Evolutionary conservation across 2,329 filamentous ascomycete species (phyloP).

Genomic region (Venturia asperata): DNA sequence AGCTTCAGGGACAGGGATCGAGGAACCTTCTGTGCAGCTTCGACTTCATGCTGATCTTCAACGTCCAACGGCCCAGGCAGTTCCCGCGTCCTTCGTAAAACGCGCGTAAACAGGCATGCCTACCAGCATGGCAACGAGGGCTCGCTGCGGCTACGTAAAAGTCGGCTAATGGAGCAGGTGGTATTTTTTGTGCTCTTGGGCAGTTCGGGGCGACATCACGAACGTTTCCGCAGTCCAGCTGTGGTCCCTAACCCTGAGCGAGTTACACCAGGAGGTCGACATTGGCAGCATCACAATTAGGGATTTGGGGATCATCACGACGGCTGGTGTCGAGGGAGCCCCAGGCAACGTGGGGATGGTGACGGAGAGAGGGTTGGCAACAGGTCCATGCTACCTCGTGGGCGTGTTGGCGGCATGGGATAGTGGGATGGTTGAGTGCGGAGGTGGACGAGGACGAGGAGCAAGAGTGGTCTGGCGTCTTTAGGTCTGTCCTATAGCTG

Average conservation of each 20-base stretch:
- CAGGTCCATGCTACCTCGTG: background rate
- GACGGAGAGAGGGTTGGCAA: background rate
- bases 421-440: background rate
- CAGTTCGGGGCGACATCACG: background rate
- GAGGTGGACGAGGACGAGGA: constrained; percentile 5
- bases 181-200: too few species aligned
- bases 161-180: background rate
- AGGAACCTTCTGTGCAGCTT: background rate
- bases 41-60: constrained; percentile 9
- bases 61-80: background rate
- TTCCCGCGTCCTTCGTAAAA: background rate
- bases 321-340: background rate
- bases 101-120: background rate
- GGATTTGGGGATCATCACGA: background rate
- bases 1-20: background rate
- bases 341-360: constrained; percentile 2
- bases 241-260: constrained; percentile 5
- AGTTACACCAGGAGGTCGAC: background rate
- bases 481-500: background rate
- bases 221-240: background rate
- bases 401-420: background rate
- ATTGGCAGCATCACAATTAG: background rate
- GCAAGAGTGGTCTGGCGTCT: background rate
- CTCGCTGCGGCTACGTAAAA: background rate
- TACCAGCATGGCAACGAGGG: background rate